Percentiles rank a stretch among this genome's conserved stretches.
These are phyloP conservation scores for Penicillium ochrochloron DNA, from an alignment of 495 filamentous ascomycete species.

Conservation along the genomic window DNA sequence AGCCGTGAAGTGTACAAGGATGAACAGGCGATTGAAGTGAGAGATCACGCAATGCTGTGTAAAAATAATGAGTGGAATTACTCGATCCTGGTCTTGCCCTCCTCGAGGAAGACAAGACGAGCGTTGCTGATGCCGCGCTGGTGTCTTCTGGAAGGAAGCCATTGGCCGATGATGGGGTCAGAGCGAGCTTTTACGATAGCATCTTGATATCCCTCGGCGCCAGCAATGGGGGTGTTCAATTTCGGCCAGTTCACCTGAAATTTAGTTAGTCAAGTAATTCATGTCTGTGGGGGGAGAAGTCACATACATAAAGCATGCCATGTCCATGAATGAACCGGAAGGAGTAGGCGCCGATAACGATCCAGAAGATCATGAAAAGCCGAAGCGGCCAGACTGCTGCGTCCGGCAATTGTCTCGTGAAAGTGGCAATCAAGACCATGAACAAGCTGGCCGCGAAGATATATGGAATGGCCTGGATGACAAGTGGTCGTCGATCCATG, in stretches of 20 bases:
- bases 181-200: conserved; percentile 74
- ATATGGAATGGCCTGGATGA: conserved; percentile 91
- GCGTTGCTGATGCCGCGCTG: conserved; percentile 79
- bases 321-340: conserved; percentile 74
- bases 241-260: conserved; percentile 86
- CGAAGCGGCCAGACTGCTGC: conserved; percentile 76
- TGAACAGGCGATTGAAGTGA: conserved; percentile 12
- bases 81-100: conserved; percentile 96
- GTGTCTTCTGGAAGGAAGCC: conserved; percentile 65
- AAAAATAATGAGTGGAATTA: conserved; percentile 37
- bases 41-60: neutral
- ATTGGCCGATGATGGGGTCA: conserved; percentile 74
- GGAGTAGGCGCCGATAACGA: conserved; percentile 68
- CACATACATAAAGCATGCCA: conserved; percentile 78
- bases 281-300: neutral
- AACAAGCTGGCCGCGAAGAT: conserved; percentile 86
- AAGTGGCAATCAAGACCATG: conserved; percentile 77
- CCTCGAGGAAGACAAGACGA: conserved; percentile 79
- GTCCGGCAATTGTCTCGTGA: conserved; percentile 69
- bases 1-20: conserved; percentile 28
- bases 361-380: conserved; percentile 76
- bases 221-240: conserved; percentile 82
- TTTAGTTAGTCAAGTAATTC: neutral
- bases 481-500: conserved; percentile 80
- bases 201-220: conserved; percentile 86